Evolutionary conservation across 1,139 yeast species (phyloP).

Genomic region (Pichia cactophila): DNA sequence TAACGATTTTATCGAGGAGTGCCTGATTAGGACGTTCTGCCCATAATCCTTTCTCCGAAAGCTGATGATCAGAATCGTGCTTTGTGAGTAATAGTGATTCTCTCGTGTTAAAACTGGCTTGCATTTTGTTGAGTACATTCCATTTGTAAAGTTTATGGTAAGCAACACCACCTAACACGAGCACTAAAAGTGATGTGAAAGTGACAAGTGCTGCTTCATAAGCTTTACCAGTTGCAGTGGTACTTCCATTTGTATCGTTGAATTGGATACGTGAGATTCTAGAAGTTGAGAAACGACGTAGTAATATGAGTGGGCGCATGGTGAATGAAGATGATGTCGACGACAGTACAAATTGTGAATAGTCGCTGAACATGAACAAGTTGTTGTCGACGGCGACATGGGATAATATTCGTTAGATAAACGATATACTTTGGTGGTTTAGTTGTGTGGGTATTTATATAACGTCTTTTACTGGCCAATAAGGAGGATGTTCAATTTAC

Average conservation of each 20-base stretch:
- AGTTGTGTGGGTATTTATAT: too few relatives aligned
- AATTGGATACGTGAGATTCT: neutral
- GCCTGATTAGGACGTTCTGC: slow-evolving; percentile 66
- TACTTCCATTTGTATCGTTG: neutral
- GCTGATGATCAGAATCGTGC: slow-evolving; percentile 31
- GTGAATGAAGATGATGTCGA: too few relatives aligned
- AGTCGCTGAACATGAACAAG: too few relatives aligned
- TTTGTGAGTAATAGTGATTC: slow-evolving; percentile 35
- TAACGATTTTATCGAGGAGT: slow-evolving; percentile 55
- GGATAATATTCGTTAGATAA: too few relatives aligned
- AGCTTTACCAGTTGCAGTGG: neutral
- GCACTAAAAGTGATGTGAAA: slow-evolving; percentile 60
- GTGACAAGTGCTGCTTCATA: slow-evolving; percentile 70
- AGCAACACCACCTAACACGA: slow-evolving; percentile 63
- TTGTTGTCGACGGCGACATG: too few relatives aligned
- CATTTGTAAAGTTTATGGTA: slow-evolving; percentile 58
- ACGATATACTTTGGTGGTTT: too few relatives aligned
- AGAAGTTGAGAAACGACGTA: neutral
- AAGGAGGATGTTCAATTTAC: too few relatives aligned
- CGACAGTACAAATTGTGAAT: too few relatives aligned
- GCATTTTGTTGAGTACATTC: slow-evolving; percentile 61
- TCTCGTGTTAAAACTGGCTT: slow-evolving; percentile 57
- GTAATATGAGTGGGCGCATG: neutral
- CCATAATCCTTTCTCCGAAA: slow-evolving; percentile 46
- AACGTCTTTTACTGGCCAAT: too few relatives aligned